Evolutionary conservation across 2,329 filamentous ascomycete genomes (phyloP), one percentile per base, ranked within the genome.

Genomic region (Verticillium nubilum): DNA sequence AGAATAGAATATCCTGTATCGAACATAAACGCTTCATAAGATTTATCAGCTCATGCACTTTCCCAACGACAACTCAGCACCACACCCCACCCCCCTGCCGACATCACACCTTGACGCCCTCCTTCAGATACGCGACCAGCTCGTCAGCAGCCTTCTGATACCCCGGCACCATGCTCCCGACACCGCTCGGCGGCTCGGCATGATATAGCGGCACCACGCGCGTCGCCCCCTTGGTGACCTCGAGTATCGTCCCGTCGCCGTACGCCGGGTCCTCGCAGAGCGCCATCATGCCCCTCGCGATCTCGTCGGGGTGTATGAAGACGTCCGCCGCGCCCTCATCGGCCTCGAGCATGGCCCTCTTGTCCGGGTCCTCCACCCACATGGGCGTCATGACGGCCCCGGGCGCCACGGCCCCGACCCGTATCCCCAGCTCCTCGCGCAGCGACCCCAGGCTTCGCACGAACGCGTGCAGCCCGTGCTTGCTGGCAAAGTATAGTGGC

Each of bases 401-500:
- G 0, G 73, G 74, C 4, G 73, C 74, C 12, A 73, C 67, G 42
- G 67, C 69, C 33, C 67, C 64, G 23, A 69, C 66, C 3, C 73
- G 62, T 26, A 75, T 72, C 3, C 73, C 73, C 3, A 76, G 52
- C 37, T 63, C 58, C 53, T 70, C 67, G 25, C 68, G 68, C 31
- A 76, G 59, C 2, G 57, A 64, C 1, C 64, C 69, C 3, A 77
- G 60, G 4, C 65, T 67, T 26, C 66, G 61, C 37, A 74, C 72
- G 55, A 77, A 75, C 2, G 69, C 73, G 12, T 72, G 67, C 6
- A 77, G 62, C 0, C 71, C 74, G 54, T 72, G 68, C 67, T 76
- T 77, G 59, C 69, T 73, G 6, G 73, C 69, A 52, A 68, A 66
- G 60, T 76, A 77, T 23, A 76, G 61, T 9, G 74, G 74, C 12